Percentiles rank a stretch among this genome's conserved stretches.
phyloP scores from a whole-genome alignment of 352 stramenopile genomes.

The Globisporangium abappressorium region DNA sequence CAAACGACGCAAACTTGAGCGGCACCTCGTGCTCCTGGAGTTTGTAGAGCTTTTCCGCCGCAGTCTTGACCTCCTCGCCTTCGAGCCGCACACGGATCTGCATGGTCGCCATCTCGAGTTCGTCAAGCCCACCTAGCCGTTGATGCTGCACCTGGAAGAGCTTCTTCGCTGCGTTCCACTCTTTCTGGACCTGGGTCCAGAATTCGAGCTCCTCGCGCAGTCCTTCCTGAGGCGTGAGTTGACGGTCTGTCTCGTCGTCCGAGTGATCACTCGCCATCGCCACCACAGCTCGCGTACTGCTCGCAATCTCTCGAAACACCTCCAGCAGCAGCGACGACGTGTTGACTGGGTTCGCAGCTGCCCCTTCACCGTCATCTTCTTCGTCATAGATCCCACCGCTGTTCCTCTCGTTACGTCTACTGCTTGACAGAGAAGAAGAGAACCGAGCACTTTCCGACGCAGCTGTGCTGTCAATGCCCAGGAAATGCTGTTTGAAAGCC shows the following conservation, averaged over 20 bases:
- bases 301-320: conserved; percentile 55
- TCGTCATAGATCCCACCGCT: conserved; percentile 7
- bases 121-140: conserved; percentile 66
- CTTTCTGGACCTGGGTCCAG: conserved; percentile 41
- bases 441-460: neutral
- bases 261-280: neutral
- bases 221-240: conserved; percentile 12
- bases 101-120: conserved; percentile 75
- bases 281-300: conserved; percentile 21
- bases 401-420: neutral
- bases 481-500: conserved; percentile 49
- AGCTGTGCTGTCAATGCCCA: conserved; percentile 38
- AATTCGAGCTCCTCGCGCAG: conserved; percentile 49
- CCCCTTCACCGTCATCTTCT: conserved; percentile 1
- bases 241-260: neutral
- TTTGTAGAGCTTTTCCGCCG: conserved; percentile 55
- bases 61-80: conserved; percentile 36
- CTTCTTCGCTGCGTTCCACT: conserved; percentile 56
- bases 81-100: conserved; percentile 53
- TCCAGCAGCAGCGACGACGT: conserved; percentile 46
- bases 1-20: conserved; percentile 30
- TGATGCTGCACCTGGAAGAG: conserved; percentile 71
- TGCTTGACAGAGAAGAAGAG: neutral
- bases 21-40: conserved; percentile 45
- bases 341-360: conserved; percentile 1